Evolutionary conservation across 2,329 filamentous ascomycete genomes (phyloP).

Genomic region (Knufia fluminis): DNA sequence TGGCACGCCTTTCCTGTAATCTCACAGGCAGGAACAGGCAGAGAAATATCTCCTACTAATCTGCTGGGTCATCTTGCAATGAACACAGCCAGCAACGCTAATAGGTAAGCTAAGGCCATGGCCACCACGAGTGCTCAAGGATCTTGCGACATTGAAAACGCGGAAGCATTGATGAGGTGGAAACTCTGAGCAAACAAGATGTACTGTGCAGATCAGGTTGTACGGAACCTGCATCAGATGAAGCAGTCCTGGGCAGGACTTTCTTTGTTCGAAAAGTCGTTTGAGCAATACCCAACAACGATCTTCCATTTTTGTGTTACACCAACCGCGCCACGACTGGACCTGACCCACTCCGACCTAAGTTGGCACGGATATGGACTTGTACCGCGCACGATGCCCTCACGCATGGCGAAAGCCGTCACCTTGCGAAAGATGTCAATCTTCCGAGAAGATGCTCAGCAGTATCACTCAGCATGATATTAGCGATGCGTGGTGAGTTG

Average conservation of each 20-base stretch:
- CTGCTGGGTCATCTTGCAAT: no score
- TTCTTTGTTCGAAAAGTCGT: slow-evolving; percentile 9
- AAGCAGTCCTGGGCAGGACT: background rate
- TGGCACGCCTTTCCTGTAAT: no score
- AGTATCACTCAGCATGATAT: no score
- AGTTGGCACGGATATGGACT: background rate
- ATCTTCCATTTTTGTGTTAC: slow-evolving; percentile 7
- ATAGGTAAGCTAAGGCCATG: no score
- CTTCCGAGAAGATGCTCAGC: no score
- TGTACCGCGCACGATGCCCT: background rate
- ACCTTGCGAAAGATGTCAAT: no score
- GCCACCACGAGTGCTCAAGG: no score
- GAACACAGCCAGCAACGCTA: no score
- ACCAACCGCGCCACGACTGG: background rate
- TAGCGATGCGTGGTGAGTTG: no score
- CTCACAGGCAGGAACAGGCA: no score
- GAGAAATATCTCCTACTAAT: no score
- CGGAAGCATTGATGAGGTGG: background rate
- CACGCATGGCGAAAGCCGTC: background rate
- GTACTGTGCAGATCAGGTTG: slow-evolving; percentile 5
- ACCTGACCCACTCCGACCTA: background rate
- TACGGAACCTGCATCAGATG: background rate
- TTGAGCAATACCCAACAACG: background rate
- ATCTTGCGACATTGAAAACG: background rate
- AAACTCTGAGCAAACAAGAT: background rate